phyloP scores from a whole-genome alignment of 192 early-diverging fungal species.

The Rhizophagus clarus region DNA sequence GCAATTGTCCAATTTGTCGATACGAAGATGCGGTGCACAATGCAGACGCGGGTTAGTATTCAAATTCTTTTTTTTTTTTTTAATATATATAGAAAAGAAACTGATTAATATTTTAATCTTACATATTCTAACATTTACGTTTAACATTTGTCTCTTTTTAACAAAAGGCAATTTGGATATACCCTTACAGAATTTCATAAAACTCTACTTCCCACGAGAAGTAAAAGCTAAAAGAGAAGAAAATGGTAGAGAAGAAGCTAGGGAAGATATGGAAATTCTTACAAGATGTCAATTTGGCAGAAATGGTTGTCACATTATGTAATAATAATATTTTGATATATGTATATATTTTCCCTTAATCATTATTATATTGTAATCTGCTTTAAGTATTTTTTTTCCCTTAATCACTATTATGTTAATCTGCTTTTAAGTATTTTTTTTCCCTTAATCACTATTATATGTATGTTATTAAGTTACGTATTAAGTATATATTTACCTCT shows the following conservation, averaged over 20 bases:
- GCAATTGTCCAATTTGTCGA: conserved; percentile 78
- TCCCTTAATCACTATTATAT: neutral
- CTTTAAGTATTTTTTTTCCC: neutral
- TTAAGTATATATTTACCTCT: too few species aligned
- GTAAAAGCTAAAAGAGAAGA: conserved; percentile 71
- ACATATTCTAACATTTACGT: neutral
- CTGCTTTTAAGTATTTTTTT: neutral
- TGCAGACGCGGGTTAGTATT: conserved; percentile 48
- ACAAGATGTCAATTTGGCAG: conserved; percentile 31
- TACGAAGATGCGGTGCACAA: conserved; percentile 56
- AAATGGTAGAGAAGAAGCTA: conserved; percentile 62
- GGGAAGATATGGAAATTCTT: conserved; percentile 63
- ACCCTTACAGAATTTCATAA: conserved; percentile 68
- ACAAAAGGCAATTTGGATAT: conserved; percentile 57
- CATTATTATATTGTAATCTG: neutral
- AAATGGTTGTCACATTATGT: neutral
- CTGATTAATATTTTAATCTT: neutral
- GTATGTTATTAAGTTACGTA: too few species aligned
- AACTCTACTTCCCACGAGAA: conserved; percentile 80
- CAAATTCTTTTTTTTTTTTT: too few species aligned
- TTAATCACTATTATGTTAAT: neutral
- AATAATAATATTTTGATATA: neutral
- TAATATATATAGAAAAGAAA: neutral
- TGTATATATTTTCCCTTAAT: neutral
- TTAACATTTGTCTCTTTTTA: too few species aligned